Evolutionary conservation across 805 yeast genomes (phyloP).

Genomic region (Monosporozyma siamensis): DNA sequence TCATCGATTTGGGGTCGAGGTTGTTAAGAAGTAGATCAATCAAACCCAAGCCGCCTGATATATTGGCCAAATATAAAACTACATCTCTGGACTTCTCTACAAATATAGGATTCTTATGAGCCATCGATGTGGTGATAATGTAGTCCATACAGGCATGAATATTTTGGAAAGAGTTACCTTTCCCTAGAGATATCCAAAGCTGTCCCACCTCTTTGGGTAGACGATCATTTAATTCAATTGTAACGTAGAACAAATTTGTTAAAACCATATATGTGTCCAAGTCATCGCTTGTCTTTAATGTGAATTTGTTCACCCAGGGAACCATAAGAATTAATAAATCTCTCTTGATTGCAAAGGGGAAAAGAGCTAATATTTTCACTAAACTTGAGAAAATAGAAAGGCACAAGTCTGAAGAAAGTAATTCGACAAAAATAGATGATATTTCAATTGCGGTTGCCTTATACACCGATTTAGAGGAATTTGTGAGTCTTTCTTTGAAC

Average conservation of each 20-base stretch:
- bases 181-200: conserved; percentile 89
- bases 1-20: conserved; percentile 78
- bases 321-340: conserved; percentile 72
- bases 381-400: conserved; percentile 58
- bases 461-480: conserved; percentile 72
- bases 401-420: conserved; percentile 48
- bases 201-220: conserved; percentile 88
- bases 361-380: conserved; percentile 60
- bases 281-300: conserved; percentile 42
- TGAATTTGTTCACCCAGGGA: conserved; percentile 90
- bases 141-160: conserved; percentile 65
- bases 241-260: conserved; percentile 73
- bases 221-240: conserved; percentile 62
- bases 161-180: conserved; percentile 57
- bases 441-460: conserved; percentile 77
- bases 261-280: conserved; percentile 59
- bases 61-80: conserved; percentile 54
- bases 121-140: conserved; percentile 56
- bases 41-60: conserved; percentile 43
- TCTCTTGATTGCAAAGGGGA: conserved; percentile 47
- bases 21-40: conserved; percentile 59
- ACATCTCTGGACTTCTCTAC: conserved; percentile 77
- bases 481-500: conserved; percentile 62
- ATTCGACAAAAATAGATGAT: conserved; percentile 61
- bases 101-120: conserved; percentile 59